Base-by-base conservation (phyloP, 495 filamentous ascomycete genomes). In the Glonium stellatum region DNA sequence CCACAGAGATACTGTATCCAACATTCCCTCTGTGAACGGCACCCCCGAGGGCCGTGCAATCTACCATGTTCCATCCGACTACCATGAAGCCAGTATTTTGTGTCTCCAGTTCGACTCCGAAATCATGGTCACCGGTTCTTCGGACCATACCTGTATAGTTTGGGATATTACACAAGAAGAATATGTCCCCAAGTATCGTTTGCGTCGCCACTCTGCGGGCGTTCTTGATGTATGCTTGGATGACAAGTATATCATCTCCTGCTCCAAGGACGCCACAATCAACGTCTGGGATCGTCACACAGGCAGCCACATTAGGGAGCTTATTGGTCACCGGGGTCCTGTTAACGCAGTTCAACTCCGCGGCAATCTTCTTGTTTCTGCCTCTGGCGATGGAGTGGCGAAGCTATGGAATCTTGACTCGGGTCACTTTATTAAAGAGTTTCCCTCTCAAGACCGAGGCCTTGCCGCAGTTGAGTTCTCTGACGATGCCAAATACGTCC, bases 301-400 rank as follows among this genome's bases (percentile, higher is more conserved):
- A 0, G 87, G 88, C 46, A 75, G 74, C 4, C 76, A 91, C 21
- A 72, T 93, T 46, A 85, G 86, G 60, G 86, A 86, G 65, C 79
- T 98, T 41, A 78, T 79, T 41, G 93, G 92, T 5, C 93, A 98
- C 72, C 75, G 79, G 0, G 95, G 91, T 0, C 93, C 93, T 2
- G 93, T 98, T 48, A 98, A 98, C 66, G 93, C 93, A 9, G 88
- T 98, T 3, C 90, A 96, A 69, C 80, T 98, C 61, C 87, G 91
- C 51, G 92, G 90, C 57, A 90, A 97, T 69, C 84, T 90, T 9
- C 82, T 96, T 27, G 91, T 96, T 19, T 92, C 87, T 18, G 95
- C 92, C 64, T 90, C 87, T 64, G 95, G 93, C 42, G 95, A 98
- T 71, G 92, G 92, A 50, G 78, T 87, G 44, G 90, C 92, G 62